These are phyloP conservation scores for Pythium sukuiense DNA, from an alignment of 352 stramenopile species.

Conservation along the genomic window DNA sequence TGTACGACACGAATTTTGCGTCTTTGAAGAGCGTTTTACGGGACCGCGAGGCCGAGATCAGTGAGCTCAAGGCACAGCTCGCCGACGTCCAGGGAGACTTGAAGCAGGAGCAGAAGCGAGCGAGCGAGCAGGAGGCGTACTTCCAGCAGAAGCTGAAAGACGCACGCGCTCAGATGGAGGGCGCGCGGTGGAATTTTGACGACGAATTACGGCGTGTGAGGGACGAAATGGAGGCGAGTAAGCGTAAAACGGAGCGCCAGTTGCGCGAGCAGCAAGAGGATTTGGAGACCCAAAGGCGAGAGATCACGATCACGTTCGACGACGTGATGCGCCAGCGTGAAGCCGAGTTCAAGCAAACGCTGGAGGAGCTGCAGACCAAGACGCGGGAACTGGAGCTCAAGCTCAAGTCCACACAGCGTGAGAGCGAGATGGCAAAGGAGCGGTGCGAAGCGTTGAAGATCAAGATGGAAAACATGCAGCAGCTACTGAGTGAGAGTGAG, in stretches of 20 bases:
- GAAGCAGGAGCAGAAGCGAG: slow-evolving; percentile 42
- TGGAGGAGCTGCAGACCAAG: slow-evolving; percentile 45
- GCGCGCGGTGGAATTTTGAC: slow-evolving; percentile 73
- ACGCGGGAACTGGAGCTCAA: slow-evolving; percentile 65
- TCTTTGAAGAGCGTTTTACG: slow-evolving; percentile 71
- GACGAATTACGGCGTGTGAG: slow-evolving; percentile 61
- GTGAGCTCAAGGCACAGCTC: slow-evolving; percentile 59
- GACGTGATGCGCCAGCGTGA: slow-evolving; percentile 72
- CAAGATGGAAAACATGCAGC: slow-evolving; percentile 69
- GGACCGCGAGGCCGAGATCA: slow-evolving; percentile 70
- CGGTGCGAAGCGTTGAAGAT: slow-evolving; percentile 54
- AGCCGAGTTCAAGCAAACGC: slow-evolving; percentile 47
- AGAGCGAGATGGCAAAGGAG: slow-evolving; percentile 43
- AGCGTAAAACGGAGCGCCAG: slow-evolving; percentile 49
- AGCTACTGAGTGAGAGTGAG: slow-evolving; percentile 56
- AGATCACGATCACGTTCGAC: slow-evolving; percentile 76
- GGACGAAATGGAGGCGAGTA: slow-evolving; percentile 58
- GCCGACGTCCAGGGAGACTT: slow-evolving; percentile 56
- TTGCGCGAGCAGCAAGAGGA: slow-evolving; percentile 82
- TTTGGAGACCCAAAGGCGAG: slow-evolving; percentile 65
- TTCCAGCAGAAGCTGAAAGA: slow-evolving; percentile 81
- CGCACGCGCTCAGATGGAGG: slow-evolving; percentile 66
- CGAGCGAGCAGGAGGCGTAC: slow-evolving; percentile 48
- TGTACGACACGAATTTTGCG: slow-evolving; percentile 87
- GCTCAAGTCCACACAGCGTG: slow-evolving; percentile 42